Percentiles rank a stretch among this genome's conserved stretches.
These are phyloP conservation scores for Penicillium sp. DNA, from an alignment of 2,329 filamentous ascomycete species.

Conservation along the genomic window DNA sequence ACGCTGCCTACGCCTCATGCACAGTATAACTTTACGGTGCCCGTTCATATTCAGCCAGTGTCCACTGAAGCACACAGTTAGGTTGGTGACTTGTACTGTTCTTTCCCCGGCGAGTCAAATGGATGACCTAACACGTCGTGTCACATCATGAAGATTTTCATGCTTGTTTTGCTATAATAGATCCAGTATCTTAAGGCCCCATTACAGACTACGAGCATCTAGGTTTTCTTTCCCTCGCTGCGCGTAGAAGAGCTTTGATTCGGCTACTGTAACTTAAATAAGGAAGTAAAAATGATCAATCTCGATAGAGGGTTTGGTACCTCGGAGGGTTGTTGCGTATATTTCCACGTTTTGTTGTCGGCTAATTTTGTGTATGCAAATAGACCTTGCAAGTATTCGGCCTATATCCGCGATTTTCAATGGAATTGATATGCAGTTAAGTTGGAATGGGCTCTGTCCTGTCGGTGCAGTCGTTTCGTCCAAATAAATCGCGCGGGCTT, in stretches of 20 bases:
- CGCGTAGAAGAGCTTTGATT: not conserved
- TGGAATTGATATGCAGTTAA: too few relatives aligned
- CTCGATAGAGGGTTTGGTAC: not conserved
- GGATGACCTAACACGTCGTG: not conserved
- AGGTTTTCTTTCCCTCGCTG: not conserved
- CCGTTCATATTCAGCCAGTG: conserved; percentile 8
- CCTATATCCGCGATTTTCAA: too few relatives aligned
- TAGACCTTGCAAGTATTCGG: not conserved
- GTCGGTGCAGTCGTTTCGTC: too few relatives aligned
- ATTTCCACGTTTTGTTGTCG: not conserved
- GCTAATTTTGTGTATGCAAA: not conserved
- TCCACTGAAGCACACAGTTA: conserved; percentile 4
- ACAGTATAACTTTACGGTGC: conserved; percentile 10
- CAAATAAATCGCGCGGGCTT: too few relatives aligned
- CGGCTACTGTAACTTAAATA: too few relatives aligned
- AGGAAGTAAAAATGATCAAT: not conserved
- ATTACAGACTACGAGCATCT: not conserved
- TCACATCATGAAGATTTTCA: not conserved
- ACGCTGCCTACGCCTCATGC: conserved; percentile 7
- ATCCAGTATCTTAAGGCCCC: not conserved
- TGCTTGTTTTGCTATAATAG: not conserved
- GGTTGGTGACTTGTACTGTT: not conserved
- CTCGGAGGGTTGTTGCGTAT: not conserved
- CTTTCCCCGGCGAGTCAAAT: not conserved
- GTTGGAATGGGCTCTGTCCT: too few relatives aligned